Percentiles rank a stretch among this genome's conserved stretches.
Evolutionary conservation across 495 filamentous ascomycete species (phyloP).

Genomic region (Penicillium psychrofluorescens): DNA sequence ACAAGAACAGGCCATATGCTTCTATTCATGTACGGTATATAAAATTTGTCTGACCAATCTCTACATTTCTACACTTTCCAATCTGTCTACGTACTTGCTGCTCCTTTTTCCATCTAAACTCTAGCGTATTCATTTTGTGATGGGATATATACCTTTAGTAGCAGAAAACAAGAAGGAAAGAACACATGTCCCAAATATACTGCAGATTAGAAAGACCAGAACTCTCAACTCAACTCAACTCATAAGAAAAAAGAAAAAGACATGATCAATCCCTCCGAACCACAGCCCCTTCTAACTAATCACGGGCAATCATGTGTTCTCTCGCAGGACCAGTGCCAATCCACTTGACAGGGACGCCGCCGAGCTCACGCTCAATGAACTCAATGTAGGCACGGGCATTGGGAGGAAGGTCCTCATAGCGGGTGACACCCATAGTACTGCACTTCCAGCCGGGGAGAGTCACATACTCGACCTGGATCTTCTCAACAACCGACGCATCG

Average conservation of each 20-base stretch:
- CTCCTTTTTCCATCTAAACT: too few species aligned
- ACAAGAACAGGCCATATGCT: too few species aligned
- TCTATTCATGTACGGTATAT: too few species aligned
- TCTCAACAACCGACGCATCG: conserved; percentile 54
- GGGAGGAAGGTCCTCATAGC: conserved; percentile 61
- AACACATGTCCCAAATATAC: too few species aligned
- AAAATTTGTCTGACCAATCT: too few species aligned
- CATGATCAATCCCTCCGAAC: neutral
- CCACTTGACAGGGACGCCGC: conserved; percentile 62
- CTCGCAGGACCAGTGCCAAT: conserved; percentile 73
- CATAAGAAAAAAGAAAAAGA: neutral
- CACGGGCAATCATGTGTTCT: conserved; percentile 58
- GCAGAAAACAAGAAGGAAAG: too few species aligned
- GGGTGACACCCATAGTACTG: conserved; percentile 54
- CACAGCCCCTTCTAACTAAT: conserved; percentile 11
- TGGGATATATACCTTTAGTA: too few species aligned
- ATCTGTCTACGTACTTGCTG: too few species aligned
- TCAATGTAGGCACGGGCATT: conserved; percentile 69
- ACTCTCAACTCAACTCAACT: neutral
- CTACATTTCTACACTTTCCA: too few species aligned
- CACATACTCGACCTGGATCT: conserved; percentile 56
- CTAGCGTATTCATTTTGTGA: too few species aligned
- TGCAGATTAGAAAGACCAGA: too few species aligned
- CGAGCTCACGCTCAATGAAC: conserved; percentile 67
- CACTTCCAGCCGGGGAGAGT: conserved; percentile 73